phyloP scores from a whole-genome alignment of 805 yeast species.

The Yamadazyma nakazawae region DNA sequence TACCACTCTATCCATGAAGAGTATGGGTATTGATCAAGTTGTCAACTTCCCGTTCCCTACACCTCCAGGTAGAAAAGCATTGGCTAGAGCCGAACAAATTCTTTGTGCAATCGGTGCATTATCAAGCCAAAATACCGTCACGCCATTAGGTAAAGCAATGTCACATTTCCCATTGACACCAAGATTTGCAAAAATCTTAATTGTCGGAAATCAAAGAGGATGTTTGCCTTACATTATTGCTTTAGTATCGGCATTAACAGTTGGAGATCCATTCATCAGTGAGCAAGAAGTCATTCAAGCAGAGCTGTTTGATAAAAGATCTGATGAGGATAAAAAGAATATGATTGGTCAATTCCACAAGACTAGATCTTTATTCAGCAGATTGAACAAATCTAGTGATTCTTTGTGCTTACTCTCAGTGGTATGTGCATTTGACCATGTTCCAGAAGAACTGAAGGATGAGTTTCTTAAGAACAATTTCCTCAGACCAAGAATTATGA shows the following conservation, averaged over 20 bases:
- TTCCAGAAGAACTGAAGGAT: conserved; percentile 43
- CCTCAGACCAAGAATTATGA: conserved; percentile 76
- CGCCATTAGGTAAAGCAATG: conserved; percentile 82
- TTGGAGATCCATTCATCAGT: conserved; percentile 83
- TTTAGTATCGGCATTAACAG: conserved; percentile 85
- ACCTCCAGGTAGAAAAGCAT: conserved; percentile 66
- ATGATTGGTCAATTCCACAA: conserved; percentile 46
- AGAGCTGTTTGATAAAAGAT: conserved; percentile 24
- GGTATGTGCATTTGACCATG: conserved; percentile 83
- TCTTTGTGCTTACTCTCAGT: conserved; percentile 72
- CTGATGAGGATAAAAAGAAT: conserved; percentile 35
- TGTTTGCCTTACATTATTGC: conserved; percentile 90
- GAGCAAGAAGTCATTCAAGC: conserved; percentile 56
- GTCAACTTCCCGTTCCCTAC: conserved; percentile 95
- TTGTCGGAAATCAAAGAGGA: conserved; percentile 80
- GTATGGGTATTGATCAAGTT: conserved; percentile 92
- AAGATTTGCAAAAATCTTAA: conserved; percentile 83
- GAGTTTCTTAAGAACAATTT: conserved; percentile 59
- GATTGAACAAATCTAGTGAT: conserved; percentile 73
- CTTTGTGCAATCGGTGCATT: conserved; percentile 79
- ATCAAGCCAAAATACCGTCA: conserved; percentile 50
- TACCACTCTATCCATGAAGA: conserved; percentile 91
- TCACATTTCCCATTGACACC: conserved; percentile 91
- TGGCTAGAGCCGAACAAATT: conserved; percentile 64
- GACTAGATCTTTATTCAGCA: conserved; percentile 58